phyloP scores from a whole-genome alignment of 2,329 filamentous ascomycete species.

The Keithomyces neogunnii region DNA sequence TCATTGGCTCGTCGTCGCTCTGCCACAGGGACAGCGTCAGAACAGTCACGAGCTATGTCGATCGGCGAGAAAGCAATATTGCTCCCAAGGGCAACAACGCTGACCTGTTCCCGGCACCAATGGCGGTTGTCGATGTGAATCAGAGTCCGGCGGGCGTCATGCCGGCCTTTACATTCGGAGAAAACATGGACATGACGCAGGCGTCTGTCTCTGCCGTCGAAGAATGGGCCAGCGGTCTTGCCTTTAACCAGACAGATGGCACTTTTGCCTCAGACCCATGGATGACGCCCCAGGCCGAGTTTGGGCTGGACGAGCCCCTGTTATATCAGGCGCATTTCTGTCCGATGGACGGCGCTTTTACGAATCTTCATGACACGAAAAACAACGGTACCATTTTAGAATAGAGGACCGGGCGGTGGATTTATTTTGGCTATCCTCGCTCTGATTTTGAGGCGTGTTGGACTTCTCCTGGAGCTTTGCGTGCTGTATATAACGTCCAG shows the following conservation, averaged over 20 bases:
- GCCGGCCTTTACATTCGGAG: background rate
- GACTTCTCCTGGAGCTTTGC: background rate
- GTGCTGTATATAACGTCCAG: too few relatives aligned
- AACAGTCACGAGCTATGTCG: slow-evolving; percentile 14
- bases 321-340: slow-evolving; percentile 18
- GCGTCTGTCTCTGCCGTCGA: slow-evolving; percentile 14
- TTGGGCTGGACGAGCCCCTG: slow-evolving; percentile 6
- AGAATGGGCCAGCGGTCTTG: slow-evolving; percentile 20
- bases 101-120: background rate
- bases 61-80: slow-evolving; percentile 15
- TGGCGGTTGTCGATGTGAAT: background rate
- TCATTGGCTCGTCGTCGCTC: slow-evolving; percentile 13
- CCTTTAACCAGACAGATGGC: slow-evolving; percentile 14
- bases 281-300: slow-evolving; percentile 19
- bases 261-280: slow-evolving; percentile 17
- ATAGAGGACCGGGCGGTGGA: background rate
- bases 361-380: slow-evolving; percentile 8
- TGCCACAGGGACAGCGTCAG: slow-evolving; percentile 22
- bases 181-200: background rate
- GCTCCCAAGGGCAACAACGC: slow-evolving; percentile 12
- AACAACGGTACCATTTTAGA: background rate
- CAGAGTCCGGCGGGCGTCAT: background rate
- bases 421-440: background rate
- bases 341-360: slow-evolving; percentile 13
- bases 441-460: background rate